Base-by-base conservation (phyloP, 2,329 filamentous ascomycete species). In the Aspergillus versicolor region DNA sequence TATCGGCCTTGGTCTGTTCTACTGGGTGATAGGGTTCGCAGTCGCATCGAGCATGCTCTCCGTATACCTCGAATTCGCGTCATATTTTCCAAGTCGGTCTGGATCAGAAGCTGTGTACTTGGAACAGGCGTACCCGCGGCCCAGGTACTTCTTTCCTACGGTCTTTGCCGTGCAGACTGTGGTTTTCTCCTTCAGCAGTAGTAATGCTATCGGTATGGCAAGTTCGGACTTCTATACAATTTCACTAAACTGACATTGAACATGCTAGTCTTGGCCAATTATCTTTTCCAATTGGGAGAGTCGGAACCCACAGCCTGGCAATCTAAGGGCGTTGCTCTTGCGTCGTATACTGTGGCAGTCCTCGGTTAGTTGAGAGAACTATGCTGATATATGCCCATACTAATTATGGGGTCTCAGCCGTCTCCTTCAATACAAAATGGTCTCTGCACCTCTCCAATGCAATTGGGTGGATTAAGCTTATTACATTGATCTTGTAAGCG, bases 61-160 rank as follows among this genome's bases (percentile, higher is more conserved):
- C 0, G 80, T 87, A 0, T 88, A 88, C 56, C 80, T 88, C 8
- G 87, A 89, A 64, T 82, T 83, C 13, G 81, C 85, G 0, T 79
- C 83, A 1, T 88, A 85, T 60, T 89, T 89, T 57, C 86, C 86
- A 0, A 88, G 82, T 65, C 82, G 87, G 7, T 87, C 83, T 2
- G 87, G 86, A 0, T 81, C 82, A 0, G 85, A 89, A 63, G 86
- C 87, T 0, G 86, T 87, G 0, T 89, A 88, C 62, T 78, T 89
- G 0, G 87, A 89, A 62, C 87, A 89, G 65, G 83, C 85, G 0
- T 90, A 82, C 60, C 86, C 86, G 1, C 78, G 84, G 1, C 87
- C 87, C 0, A 81, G 78, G 54, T 87, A 84, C 65, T 79, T 89
- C 58, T 84, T 89, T 48, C 85, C 86, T 0, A 83, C 84, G 0